Evolutionary conservation across 176 grass and related monocot species (phyloP).

Genomic region (Coix lacrymajobi): DNA sequence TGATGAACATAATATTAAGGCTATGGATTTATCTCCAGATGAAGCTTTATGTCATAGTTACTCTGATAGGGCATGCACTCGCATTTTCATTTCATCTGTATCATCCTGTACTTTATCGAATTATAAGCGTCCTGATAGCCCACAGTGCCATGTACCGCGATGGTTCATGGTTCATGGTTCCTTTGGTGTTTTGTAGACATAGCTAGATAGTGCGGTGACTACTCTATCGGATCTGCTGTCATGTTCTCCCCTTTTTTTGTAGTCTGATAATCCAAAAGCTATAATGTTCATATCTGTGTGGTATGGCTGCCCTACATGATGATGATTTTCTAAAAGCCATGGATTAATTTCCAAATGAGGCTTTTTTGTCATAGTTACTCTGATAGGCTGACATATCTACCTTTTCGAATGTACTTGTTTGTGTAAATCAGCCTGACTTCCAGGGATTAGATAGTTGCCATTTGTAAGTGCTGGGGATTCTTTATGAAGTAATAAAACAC

Average conservation of each 20-base stretch:
- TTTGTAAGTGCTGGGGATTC: no score
- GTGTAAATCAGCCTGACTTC: background rate
- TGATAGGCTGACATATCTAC: conserved; percentile 25
- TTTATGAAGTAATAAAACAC: no score
- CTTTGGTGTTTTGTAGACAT: background rate
- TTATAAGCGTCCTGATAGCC: background rate
- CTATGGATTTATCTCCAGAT: conserved; percentile 52
- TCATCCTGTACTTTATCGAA: background rate
- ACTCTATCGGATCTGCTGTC: background rate
- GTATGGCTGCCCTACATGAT: conserved; percentile 35
- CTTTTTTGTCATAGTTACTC: conserved; percentile 87
- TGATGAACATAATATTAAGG: conserved; percentile 32
- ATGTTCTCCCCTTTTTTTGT: background rate
- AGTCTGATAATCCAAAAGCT: background rate
- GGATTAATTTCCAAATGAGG: conserved; percentile 61
- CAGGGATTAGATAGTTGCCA: no score
- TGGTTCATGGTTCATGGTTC: no score
- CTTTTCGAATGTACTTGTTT: background rate
- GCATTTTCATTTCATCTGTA: conserved; percentile 1
- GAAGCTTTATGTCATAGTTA: conserved; percentile 53
- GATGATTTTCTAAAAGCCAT: conserved; percentile 45
- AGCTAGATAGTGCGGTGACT: background rate
- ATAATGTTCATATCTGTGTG: background rate
- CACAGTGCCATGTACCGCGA: background rate
- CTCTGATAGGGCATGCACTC: conserved; percentile 35